Base-by-base conservation (phyloP, 306 rosid species). In the Cicer judaicum region DNA sequence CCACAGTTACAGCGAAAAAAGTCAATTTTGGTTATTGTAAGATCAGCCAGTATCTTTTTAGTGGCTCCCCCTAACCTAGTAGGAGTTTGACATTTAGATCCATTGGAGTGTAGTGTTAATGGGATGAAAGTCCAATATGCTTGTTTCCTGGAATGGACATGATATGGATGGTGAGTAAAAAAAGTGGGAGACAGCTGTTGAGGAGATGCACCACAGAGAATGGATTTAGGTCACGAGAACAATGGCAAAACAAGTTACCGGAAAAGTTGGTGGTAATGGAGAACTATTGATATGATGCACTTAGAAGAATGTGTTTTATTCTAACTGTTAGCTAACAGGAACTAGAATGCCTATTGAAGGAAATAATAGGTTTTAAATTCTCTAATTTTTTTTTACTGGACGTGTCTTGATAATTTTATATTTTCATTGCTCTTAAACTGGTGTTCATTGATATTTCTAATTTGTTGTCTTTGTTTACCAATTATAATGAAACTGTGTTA, bases 401-500 rank as follows among this genome's bases (percentile, higher is more conserved):
- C 18, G 15, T 29, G 34, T 65, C 21, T 6, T 64, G 38, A 71
- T 70, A 54, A 65, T 19, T 64, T 77, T 56, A 19, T 53, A 19
- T 13, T 67, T 64, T 47, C 21, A n/a, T 55, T 61, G 39, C 36
- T 66, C 42, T 59, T 72, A 19, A 53, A 21, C 64, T 74, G 69
- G 15, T 62, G 21, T 56, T 13, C 63, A 18, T 61, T 41, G 39
- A 65, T 67, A 72, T 74, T 64, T 69, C 64, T 42, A 80, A 41
- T 69, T 24, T 64, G 47, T 47, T 52, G 13, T 50, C 54, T 49
- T 14, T 49, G 75, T 69, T 34, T 59, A 42, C 73, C 71, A 60
- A 39, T 48, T 79, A 53, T 71, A 14, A 81, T 73, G 64, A 52
- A 79, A 40, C 75, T 74, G 67, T 73, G 68, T 68, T 76, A 70